Evolutionary conservation across 352 stramenopile genomes (phyloP).

Genomic region (Achlya hypogyna): DNA sequence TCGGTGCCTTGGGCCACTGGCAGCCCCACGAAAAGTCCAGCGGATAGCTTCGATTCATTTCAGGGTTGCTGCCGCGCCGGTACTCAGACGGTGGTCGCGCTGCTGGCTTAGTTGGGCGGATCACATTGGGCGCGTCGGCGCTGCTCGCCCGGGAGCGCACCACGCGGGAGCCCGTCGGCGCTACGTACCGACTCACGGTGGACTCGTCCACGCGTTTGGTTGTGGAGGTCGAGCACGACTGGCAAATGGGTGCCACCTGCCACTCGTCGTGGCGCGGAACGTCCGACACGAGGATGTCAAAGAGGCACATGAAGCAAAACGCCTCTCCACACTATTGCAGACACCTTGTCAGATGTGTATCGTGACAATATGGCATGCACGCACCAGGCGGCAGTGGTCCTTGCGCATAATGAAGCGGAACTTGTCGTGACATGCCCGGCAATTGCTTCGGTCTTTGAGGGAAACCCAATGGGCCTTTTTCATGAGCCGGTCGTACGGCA

Average conservation of each 20-base stretch:
- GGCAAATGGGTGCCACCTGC: neutral
- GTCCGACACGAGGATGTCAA: neutral
- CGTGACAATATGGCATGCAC: neutral
- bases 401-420: constrained; percentile 8
- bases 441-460: neutral
- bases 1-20: constrained; percentile 16
- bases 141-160: neutral
- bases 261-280: neutral
- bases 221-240: neutral
- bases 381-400: constrained; percentile 1
- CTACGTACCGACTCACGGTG: neutral
- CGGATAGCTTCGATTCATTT: neutral
- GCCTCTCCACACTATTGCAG: neutral
- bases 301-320: constrained; percentile 6
- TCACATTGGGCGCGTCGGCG: neutral
- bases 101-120: neutral
- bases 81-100: neutral
- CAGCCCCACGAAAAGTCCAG: constrained; percentile 15
- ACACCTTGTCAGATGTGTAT: neutral
- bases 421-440: neutral
- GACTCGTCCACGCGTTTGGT: neutral
- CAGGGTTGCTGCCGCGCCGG: neutral
- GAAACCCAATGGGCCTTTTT: neutral
- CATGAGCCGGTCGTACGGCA: constrained; percentile 1
- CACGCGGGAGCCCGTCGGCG: neutral